Conservation (phyloP, 805 yeast species). For the Lipomyces yamanashiensis region DNA sequence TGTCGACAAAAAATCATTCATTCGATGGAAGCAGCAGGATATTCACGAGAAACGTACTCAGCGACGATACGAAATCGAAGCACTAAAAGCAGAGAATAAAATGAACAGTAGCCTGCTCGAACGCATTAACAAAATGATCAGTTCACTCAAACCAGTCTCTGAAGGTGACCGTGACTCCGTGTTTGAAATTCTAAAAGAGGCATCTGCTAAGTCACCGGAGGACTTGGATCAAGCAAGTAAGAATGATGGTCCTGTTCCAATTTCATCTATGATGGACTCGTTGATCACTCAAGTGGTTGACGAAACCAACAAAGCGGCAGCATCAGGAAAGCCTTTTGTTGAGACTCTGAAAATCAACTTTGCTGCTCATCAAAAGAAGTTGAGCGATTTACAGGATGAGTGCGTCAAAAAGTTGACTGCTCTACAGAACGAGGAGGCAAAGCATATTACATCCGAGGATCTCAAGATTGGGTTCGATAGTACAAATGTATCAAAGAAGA, state of each 20-base stretch:
- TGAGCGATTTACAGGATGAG: conserved; percentile 65
- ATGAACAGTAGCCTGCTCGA: conserved; percentile 78
- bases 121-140: conserved; percentile 69
- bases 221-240: conserved; percentile 19
- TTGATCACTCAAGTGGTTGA: conserved; percentile 74
- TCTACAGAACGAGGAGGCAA: conserved; percentile 69
- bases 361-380: conserved; percentile 68
- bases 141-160: conserved; percentile 46
- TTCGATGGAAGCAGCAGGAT: conserved; percentile 95
- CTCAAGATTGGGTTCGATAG: conserved; percentile 90
- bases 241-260: conserved; percentile 52
- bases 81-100: conserved; percentile 73
- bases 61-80: conserved; percentile 75
- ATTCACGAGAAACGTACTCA: conserved; percentile 91
- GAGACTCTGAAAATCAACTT: conserved; percentile 46
- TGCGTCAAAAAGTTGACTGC: conserved; percentile 69
- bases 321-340: conserved; percentile 49
- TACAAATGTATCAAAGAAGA: conserved; percentile 72
- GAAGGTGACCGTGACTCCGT: conserved; percentile 11
- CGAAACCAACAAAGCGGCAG: conserved; percentile 58
- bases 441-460: conserved; percentile 87
- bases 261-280: conserved; percentile 92
- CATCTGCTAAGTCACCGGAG: conserved; percentile 39
- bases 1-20: conserved; percentile 90
- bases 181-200: conserved; percentile 11